Conservation (phyloP, 2,329 filamentous ascomycete genomes). For the Pseudocercospora musae region DNA sequence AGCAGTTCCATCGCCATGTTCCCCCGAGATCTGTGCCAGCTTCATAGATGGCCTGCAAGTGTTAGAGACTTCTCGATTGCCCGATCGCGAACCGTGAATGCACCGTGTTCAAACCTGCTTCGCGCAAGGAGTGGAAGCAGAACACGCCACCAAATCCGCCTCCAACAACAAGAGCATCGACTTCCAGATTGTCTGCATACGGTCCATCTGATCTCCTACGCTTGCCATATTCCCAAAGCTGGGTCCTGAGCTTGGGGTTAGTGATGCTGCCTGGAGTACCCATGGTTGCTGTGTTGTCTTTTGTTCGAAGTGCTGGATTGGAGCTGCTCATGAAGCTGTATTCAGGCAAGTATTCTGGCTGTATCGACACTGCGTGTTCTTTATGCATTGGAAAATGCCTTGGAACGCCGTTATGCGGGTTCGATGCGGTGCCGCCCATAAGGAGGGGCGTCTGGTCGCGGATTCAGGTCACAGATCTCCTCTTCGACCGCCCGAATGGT, state of each 20-base stretch:
- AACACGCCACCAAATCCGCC: slow-evolving; percentile 47
- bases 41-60: slow-evolving; percentile 32
- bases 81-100: background rate
- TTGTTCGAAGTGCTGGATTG: background rate
- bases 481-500: background rate
- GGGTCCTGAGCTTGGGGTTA: slow-evolving; percentile 9
- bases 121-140: slow-evolving; percentile 27
- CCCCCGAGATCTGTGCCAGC: slow-evolving; percentile 37
- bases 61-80: background rate
- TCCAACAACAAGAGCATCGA: slow-evolving; percentile 34
- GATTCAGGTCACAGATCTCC: background rate
- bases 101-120: background rate
- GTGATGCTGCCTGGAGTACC: background rate
- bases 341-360: background rate
- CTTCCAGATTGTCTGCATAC: slow-evolving; percentile 30
- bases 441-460: background rate
- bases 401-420: background rate
- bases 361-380: background rate
- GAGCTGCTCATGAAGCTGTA: background rate
- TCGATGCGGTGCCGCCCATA: background rate
- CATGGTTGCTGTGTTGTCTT: background rate
- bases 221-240: slow-evolving; percentile 21
- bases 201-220: slow-evolving; percentile 18
- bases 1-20: slow-evolving; percentile 48
- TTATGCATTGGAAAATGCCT: background rate